phyloP scores from a whole-genome alignment of 768 basidiomycete genomes.

The Pulveroboletus sp. region DNA sequence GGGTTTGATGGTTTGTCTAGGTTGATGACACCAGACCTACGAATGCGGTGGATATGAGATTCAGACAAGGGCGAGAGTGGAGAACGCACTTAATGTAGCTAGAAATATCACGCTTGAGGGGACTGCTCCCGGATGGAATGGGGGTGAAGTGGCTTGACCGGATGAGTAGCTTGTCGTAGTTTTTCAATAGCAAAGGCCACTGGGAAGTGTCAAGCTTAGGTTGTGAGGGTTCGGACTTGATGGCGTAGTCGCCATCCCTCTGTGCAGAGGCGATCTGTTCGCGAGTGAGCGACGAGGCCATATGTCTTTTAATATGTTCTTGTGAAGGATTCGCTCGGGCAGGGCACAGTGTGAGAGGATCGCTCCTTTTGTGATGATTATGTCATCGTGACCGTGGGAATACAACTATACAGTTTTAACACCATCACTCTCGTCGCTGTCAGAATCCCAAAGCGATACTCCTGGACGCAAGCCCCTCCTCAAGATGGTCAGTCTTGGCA shows the following conservation, averaged over 20 bases:
- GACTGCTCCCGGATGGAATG: constrained; percentile 89
- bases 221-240: constrained; percentile 70
- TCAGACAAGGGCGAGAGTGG: neutral
- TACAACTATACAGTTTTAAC: constrained; percentile 50
- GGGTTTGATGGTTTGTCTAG: constrained; percentile 99
- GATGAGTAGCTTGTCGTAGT: constrained; percentile 94
- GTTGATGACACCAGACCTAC: constrained; percentile 97
- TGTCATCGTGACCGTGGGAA: constrained; percentile 16
- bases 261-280: constrained; percentile 73
- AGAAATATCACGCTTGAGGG: constrained; percentile 89
- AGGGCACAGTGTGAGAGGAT: constrained; percentile 2
- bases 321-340: constrained; percentile 14
- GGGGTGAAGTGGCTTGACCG: constrained; percentile 98
- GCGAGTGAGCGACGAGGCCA: constrained; percentile 42
- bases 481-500: constrained; percentile 73
- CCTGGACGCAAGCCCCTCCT: constrained; percentile 6
- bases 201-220: constrained; percentile 90
- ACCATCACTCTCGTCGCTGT: constrained; percentile 14
- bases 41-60: constrained; percentile 2
- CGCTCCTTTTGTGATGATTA: constrained; percentile 12
- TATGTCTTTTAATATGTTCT: constrained; percentile 3
- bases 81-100: constrained; percentile 80
- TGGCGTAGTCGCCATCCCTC: constrained; percentile 68
- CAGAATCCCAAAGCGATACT: neutral
- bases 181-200: constrained; percentile 97